phyloP scores from a whole-genome alignment of 257 asterid species.

The Paulownia fortunei region DNA sequence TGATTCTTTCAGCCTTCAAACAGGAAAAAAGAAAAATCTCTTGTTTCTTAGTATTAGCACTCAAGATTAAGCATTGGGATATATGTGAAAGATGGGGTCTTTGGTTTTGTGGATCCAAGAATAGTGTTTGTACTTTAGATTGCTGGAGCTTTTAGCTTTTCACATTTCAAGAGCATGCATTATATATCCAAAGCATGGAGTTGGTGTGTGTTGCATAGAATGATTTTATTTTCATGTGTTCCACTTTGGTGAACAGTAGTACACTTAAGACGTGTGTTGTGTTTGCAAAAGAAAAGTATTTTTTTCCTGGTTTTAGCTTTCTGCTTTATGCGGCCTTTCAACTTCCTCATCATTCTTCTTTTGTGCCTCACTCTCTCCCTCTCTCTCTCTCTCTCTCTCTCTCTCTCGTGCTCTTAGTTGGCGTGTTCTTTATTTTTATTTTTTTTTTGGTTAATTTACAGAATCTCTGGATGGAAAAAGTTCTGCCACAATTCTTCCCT shows the following conservation, averaged over 20 bases:
- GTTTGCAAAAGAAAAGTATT: conserved; percentile 19
- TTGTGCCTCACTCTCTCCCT: conserved; percentile 24
- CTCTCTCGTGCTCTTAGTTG: conserved; percentile 15
- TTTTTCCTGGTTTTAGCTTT: conserved; percentile 40
- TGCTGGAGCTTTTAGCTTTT: conserved; percentile 28
- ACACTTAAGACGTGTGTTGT: conserved; percentile 30
- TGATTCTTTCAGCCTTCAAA: no score
- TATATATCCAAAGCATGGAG: conserved; percentile 47
- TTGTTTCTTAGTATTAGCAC: conserved; percentile 4
- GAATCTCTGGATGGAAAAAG: neutral
- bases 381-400: conserved; percentile 18
- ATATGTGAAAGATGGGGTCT: conserved; percentile 22
- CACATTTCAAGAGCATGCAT: conserved; percentile 45
- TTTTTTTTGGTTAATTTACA: neutral
- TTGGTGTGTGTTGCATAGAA: conserved; percentile 32
- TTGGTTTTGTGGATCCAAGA: conserved; percentile 51
- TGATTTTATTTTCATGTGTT: conserved; percentile 37
- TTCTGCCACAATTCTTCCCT: conserved; percentile 18
- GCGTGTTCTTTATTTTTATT: conserved; percentile 4
- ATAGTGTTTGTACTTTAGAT: conserved; percentile 5
- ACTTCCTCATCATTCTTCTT: conserved; percentile 48
- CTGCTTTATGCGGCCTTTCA: conserved; percentile 48
- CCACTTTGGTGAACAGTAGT: conserved; percentile 43
- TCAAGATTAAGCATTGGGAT: conserved; percentile 32
- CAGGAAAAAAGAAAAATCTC: neutral